phyloP scores from a whole-genome alignment of 140 eudicot species.

The Senecio squalidus region DNA sequence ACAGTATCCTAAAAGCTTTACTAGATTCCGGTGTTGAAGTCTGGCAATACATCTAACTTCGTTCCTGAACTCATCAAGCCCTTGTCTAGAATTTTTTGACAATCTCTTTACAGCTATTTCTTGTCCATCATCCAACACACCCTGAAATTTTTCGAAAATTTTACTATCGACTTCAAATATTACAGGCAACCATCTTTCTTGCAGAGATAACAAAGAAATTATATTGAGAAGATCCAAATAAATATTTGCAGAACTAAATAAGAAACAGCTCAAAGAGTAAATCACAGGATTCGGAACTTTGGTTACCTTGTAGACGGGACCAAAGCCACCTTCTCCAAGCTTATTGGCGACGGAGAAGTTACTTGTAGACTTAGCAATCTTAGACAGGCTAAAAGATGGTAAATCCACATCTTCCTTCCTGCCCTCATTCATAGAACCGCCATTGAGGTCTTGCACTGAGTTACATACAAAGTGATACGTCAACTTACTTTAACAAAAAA shows the following conservation, averaged over 20 bases:
- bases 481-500: too few relatives aligned
- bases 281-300: too few relatives aligned
- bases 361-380: conserved; percentile 12
- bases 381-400: conserved; percentile 15
- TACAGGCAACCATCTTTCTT: too few relatives aligned
- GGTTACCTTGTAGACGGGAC: conserved; percentile 18
- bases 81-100: conserved; percentile 21
- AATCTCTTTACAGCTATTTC: conserved; percentile 24
- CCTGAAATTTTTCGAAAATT: too few relatives aligned
- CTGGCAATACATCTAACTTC: conserved; percentile 18
- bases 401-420: conserved; percentile 11
- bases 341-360: conserved; percentile 10
- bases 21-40: conserved; percentile 31
- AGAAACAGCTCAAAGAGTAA: too few relatives aligned
- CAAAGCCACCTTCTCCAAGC: conserved; percentile 25
- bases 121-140: conserved; percentile 17
- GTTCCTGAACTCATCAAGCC: conserved; percentile 10
- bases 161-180: too few relatives aligned
- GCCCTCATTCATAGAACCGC: neutral
- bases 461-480: too few relatives aligned
- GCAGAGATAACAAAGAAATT: too few relatives aligned
- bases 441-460: too few relatives aligned
- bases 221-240: too few relatives aligned
- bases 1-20: conserved; percentile 24
- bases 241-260: neutral